Base-by-base conservation (phyloP, 2,329 filamentous ascomycete species). In the Myriosclerotinia scirpicola region DNA sequence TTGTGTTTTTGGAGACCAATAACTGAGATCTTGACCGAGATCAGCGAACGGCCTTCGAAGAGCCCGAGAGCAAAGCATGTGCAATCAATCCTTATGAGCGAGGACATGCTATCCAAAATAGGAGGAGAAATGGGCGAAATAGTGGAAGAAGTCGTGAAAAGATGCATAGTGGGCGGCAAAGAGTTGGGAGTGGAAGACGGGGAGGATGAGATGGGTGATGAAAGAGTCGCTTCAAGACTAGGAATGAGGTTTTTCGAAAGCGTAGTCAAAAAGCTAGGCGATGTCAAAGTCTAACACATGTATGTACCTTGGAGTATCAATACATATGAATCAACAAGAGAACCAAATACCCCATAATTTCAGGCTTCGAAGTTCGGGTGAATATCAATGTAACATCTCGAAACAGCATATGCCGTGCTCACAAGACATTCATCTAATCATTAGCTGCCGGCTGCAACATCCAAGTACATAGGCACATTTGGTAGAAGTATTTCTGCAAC, bases 1-100 rank as follows among this genome's bases (percentile, higher is more conserved):
- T 78, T 86, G 5, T 83, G 82, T n/a, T 80, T 82, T 68, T 85
- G 83, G 83, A 73, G 76, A 54, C 76, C 80, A 0, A 78, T 85
- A 40, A 80, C 84, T 5, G 66, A 62, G 4, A 79, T 84, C 15
- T 75, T 79, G 36, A 74, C 73, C 8, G 78, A 78, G 12, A 76
- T 59, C 58, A 54, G 12, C 36, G n/a, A 53, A 44, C 26, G 52
- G 20, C 7, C 42, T 15, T 52, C 50, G 20, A 67, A 40, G 22
- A 34, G 30, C 30, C 30, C 5, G 30, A 63, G 30, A 67, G 78
- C 79, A 6, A 79, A 78, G n/a, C 68, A 78, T 9, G 77, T 79
- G 15, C 74, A 77, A 30, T 74, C 71, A 9, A 78, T 81, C 0
- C 70, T 81, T 15, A 71, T 81, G 17, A 65, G 68, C 0, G 71